These are phyloP conservation scores for Theobroma grandiflorum DNA, from an alignment of 441 rosid genomes.

Conservation along the genomic window DNA sequence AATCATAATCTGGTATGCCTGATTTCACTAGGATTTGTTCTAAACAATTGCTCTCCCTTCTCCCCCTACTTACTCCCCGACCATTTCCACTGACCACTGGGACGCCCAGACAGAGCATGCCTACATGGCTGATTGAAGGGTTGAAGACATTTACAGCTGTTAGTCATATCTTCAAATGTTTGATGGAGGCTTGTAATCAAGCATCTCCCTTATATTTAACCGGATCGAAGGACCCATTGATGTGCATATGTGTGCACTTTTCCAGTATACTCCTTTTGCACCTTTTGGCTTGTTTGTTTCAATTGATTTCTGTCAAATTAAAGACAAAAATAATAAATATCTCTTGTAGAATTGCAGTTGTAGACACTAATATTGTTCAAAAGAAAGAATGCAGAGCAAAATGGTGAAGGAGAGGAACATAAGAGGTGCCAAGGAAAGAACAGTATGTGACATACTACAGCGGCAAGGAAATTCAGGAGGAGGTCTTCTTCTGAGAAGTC, in stretches of 20 bases:
- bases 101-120: slow-evolving; percentile 24
- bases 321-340: not conserved
- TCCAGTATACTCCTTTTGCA: slow-evolving; percentile 98
- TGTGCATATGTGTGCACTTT: slow-evolving; percentile 86
- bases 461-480: slow-evolving; percentile 76
- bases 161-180: slow-evolving; percentile 31
- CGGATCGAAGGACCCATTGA: slow-evolving; percentile 98
- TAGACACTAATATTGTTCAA: not conserved
- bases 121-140: slow-evolving; percentile 28
- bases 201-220: slow-evolving; percentile 88
- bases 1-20: slow-evolving; percentile 8
- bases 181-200: slow-evolving; percentile 74
- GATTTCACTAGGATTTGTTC: not conserved
- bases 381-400: not conserved
- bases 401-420: not conserved
- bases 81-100: slow-evolving; percentile 21
- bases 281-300: slow-evolving; percentile 97
- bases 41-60: not conserved
- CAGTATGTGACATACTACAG: slow-evolving; percentile 62
- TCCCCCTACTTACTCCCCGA: not conserved
- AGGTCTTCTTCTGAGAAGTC: slow-evolving; percentile 88
- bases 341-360: not conserved
- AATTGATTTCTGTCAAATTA: slow-evolving; percentile 75
- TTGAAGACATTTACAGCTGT: slow-evolving; percentile 32
- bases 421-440: not conserved